Evolutionary conservation across 2,329 filamentous ascomycete species (phyloP), one percentile per base, ranked within the genome.

Genomic region (Niveomyces coronatus): DNA sequence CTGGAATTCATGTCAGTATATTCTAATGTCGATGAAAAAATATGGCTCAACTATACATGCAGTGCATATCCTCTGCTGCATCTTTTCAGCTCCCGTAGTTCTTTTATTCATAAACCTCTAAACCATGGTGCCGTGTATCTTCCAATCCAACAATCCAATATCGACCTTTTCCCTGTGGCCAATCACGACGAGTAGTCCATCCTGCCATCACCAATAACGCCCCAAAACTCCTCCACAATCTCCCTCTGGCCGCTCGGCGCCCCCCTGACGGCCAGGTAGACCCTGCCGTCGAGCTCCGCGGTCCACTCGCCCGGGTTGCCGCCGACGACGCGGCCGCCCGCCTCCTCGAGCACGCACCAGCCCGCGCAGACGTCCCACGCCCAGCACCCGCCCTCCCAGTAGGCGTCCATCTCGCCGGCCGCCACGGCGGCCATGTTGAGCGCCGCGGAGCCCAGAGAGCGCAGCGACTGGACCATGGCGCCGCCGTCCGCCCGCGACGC

Each of bases 331-430:
- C 74, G 64, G 0, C 84, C 84, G 0, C 84, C 85, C 0, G 83
- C 81, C 63, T 89, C 84, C 20, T 64, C 62, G 18, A 89, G 62
- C 43, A 89, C 79, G 41, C 79, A 76, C 84, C 83, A 88, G 0
- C 79, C 84, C 5, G 85, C 85, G 53, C 81, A 85, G 3, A 89
- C 84, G 55, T 89, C 84, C 84, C 84, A 89, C 2, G 83, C 82
- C 74, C 82, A 89, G 57, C 82, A 86, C 1, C 85, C 84, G 26
- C 80, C 82, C 61, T 89, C 84, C 84, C 84, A 89, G 55, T 85
- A 89, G 16, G 76, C 50, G 54, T 89, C 84, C 18, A 85, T 49
- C 55, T 77, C 70, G 0, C 84, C 84, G 9, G 75, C 72, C 3
- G 84, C 84, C 4, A 85, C 79, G 27, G 69, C 71, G 41, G 81